Conservation (phyloP, 208 protist species). For the Leishmania major region DNA sequence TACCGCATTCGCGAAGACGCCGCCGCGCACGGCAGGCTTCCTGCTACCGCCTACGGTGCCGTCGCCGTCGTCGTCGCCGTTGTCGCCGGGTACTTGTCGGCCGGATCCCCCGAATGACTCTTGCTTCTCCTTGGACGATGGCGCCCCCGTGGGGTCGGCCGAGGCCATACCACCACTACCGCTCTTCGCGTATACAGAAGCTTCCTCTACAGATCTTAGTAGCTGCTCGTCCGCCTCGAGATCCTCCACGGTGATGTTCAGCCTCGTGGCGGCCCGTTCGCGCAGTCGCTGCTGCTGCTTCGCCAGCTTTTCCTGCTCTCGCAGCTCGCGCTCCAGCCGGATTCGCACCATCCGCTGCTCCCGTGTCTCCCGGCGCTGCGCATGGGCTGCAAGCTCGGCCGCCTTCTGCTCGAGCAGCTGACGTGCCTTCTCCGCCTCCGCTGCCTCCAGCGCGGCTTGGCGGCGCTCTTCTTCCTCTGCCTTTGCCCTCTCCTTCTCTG, state of each 20-base stretch:
- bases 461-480: constrained; percentile 62
- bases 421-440: constrained; percentile 59
- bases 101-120: not conserved
- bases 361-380: constrained; percentile 55
- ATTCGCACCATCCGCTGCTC: constrained; percentile 78
- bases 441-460: constrained; percentile 68
- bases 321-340: constrained; percentile 67
- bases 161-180: not conserved
- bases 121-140: not conserved
- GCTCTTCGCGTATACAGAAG: constrained; percentile 9
- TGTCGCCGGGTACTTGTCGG: constrained; percentile 10
- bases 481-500: constrained; percentile 43
- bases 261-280: constrained; percentile 54
- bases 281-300: constrained; percentile 59
- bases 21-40: constrained; percentile 34
- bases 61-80: constrained; percentile 39
- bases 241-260: constrained; percentile 72
- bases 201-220: constrained; percentile 48
- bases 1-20: constrained; percentile 56
- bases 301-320: constrained; percentile 65
- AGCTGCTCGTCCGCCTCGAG: constrained; percentile 76
- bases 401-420: constrained; percentile 67
- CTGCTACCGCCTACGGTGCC: constrained; percentile 20
- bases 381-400: constrained; percentile 31
- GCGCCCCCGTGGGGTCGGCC: not conserved